Evolutionary conservation across 805 yeast genomes (phyloP).

Genomic region (Kuraishia hungarica): DNA sequence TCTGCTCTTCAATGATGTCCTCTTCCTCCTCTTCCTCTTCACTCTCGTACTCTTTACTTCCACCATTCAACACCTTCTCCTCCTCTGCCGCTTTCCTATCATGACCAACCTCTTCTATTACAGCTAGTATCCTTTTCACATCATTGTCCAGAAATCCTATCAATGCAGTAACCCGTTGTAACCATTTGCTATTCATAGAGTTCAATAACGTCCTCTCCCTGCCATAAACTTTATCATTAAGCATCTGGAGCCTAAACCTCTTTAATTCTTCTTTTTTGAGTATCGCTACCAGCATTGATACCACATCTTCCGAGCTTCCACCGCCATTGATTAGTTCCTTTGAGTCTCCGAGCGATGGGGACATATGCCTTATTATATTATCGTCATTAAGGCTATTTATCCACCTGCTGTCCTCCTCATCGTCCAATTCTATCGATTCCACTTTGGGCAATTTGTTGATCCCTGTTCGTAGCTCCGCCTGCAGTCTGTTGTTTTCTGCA

Average conservation of each 20-base stretch:
- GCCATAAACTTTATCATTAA: conserved; percentile 18
- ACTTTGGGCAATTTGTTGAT: background rate
- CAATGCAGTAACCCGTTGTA: conserved; percentile 13
- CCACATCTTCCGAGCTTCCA: conserved; percentile 5
- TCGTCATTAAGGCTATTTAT: background rate
- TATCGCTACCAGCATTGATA: conserved; percentile 10
- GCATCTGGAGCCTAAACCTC: conserved; percentile 19
- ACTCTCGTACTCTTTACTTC: conserved; percentile 1
- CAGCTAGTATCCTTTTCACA: conserved; percentile 8
- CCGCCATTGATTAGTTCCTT: background rate
- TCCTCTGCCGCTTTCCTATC: background rate
- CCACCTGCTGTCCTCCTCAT: conserved; percentile 3
- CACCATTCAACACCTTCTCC: conserved; percentile 1
- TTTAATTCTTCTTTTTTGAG: conserved; percentile 13
- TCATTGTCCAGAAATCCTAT: conserved; percentile 15
- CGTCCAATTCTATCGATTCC: conserved; percentile 4
- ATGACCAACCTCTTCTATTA: conserved; percentile 8
- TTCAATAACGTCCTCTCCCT: conserved; percentile 13
- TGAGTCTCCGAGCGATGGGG: background rate
- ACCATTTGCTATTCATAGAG: conserved; percentile 19
- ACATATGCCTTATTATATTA: conserved; percentile 8
- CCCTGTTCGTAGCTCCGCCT: background rate
- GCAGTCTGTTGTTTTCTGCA: background rate
- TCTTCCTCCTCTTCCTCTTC: conserved; percentile 21
- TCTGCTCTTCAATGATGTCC: conserved; percentile 57